phyloP scores from a whole-genome alignment of 2,329 filamentous ascomycete species.

The Beauveria sp. region DNA sequence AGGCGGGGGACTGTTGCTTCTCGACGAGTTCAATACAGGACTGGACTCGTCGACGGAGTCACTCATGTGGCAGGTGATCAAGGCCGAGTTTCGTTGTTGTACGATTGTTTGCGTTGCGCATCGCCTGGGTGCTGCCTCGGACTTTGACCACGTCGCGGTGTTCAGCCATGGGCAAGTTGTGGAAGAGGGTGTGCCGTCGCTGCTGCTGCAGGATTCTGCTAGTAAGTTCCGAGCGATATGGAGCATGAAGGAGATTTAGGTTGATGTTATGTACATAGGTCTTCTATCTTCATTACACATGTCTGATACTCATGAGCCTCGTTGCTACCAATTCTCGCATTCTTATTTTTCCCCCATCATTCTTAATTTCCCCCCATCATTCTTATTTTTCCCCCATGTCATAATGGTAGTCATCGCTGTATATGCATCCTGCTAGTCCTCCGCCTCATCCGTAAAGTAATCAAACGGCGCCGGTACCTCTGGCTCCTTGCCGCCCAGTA shows the following conservation, averaged over 20 bases:
- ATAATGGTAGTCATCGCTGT: neutral
- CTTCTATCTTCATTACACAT: neutral
- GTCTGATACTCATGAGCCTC: neutral
- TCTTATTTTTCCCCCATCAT: neutral
- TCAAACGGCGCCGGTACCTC: slow-evolving; percentile 25
- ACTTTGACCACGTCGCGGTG: slow-evolving; percentile 22
- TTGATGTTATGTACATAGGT: neutral
- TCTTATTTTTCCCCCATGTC: neutral
- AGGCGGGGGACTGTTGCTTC: neutral
- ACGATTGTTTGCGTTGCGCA: slow-evolving; percentile 24
- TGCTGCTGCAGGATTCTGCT: neutral
- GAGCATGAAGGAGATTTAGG: neutral
- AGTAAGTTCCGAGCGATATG: slow-evolving; percentile 1
- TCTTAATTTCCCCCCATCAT: no score
- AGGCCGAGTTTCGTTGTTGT: slow-evolving; percentile 18
- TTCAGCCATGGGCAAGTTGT: slow-evolving; percentile 19
- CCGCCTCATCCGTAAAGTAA: slow-evolving; percentile 25
- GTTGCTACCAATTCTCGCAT: slow-evolving; percentile 7
- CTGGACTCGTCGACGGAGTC: slow-evolving; percentile 23
- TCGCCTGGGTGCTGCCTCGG: slow-evolving; percentile 21
- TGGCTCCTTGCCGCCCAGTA: slow-evolving; percentile 17
- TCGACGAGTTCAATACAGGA: slow-evolving; percentile 19
- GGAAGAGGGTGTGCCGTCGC: slow-evolving; percentile 5
- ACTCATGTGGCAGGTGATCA: slow-evolving; percentile 20
- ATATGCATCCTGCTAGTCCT: neutral